Evolutionary conservation across 2,329 filamentous ascomycete genomes (phyloP).

Genomic region (Rugonectria rugulosa): DNA sequence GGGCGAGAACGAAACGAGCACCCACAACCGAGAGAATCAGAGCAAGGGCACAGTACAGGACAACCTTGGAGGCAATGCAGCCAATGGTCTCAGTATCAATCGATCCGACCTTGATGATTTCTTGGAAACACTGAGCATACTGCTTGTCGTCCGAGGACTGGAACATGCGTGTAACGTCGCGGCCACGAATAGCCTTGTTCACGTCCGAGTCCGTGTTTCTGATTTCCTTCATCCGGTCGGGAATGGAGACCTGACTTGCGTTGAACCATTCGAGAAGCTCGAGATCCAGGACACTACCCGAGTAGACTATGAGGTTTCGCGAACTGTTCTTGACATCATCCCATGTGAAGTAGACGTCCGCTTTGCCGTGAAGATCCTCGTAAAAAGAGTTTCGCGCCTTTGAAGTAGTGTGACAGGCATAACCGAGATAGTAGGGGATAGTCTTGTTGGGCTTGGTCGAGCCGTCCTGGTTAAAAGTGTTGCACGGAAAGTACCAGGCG

Average conservation of each 20-base stretch:
- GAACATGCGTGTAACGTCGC: conserved; percentile 89
- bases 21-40: conserved; percentile 91
- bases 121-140: conserved; percentile 84
- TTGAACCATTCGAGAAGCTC: conserved; percentile 93
- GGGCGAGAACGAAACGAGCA: conserved; percentile 85
- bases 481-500: conserved; percentile 98
- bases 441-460: conserved; percentile 80
- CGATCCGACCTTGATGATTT: conserved; percentile 95
- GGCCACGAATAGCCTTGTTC: conserved; percentile 74
- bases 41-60: conserved; percentile 89
- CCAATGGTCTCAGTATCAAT: conserved; percentile 96
- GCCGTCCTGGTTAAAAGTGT: conserved; percentile 90
- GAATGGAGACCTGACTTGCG: conserved; percentile 76
- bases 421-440: conserved; percentile 79
- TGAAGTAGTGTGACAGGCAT: conserved; percentile 83
- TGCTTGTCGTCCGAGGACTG: conserved; percentile 81
- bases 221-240: conserved; percentile 80
- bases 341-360: conserved; percentile 97
- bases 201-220: conserved; percentile 68
- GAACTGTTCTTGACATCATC: conserved; percentile 88
- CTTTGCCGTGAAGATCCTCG: conserved; percentile 67
- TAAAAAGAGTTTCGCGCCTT: conserved; percentile 79
- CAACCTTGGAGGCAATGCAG: conserved; percentile 96
- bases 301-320: conserved; percentile 93
- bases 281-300: conserved; percentile 90